A percentile compares a stretch with the other conserved stretches of the same genome.
phyloP scores from a whole-genome alignment of 139 green algal species.

The Chlorella sp. region DNA sequence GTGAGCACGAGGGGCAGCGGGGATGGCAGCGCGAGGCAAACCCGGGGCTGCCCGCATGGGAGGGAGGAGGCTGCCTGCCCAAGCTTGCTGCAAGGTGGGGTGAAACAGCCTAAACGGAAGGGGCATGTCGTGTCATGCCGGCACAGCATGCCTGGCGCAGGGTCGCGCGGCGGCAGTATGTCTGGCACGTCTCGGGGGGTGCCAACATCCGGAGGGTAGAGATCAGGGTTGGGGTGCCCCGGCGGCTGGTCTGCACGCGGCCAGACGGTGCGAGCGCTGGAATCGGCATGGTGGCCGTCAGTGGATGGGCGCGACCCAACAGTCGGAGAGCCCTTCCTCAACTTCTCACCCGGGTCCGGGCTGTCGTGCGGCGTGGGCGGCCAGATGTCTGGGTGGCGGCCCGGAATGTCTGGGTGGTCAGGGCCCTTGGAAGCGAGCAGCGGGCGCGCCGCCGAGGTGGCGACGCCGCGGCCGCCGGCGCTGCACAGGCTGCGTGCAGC shows the following conservation, averaged over 20 bases:
- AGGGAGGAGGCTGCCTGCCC: neutral
- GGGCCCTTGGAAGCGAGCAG: neutral
- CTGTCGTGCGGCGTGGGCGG: slow-evolving; percentile 8
- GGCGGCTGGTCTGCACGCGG: too few relatives aligned
- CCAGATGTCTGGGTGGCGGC: slow-evolving; percentile 25
- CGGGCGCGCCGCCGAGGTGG: too few relatives aligned
- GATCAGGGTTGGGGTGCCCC: slow-evolving; percentile 1
- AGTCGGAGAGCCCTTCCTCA: neutral
- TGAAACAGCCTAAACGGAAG: neutral
- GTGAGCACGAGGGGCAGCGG: neutral
- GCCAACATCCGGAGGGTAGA: slow-evolving; percentile 13
- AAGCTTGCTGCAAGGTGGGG: neutral
- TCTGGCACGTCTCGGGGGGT: neutral
- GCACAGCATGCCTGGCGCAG: neutral
- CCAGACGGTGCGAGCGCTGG: too few relatives aligned
- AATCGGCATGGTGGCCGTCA: too few relatives aligned
- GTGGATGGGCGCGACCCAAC: too few relatives aligned
- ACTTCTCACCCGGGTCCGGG: neutral
- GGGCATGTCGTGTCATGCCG: too few relatives aligned
- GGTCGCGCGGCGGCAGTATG: neutral
- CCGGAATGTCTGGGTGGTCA: neutral
- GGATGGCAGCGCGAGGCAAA: neutral
- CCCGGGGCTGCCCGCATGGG: neutral
- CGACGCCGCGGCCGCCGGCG: neutral
- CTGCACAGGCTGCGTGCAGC: too few relatives aligned